Percentiles rank a stretch among this genome's conserved stretches.
Evolutionary conservation across 1,284 basidiomycete genomes (phyloP).

Genomic region (Vanrija pseudolonga): DNA sequence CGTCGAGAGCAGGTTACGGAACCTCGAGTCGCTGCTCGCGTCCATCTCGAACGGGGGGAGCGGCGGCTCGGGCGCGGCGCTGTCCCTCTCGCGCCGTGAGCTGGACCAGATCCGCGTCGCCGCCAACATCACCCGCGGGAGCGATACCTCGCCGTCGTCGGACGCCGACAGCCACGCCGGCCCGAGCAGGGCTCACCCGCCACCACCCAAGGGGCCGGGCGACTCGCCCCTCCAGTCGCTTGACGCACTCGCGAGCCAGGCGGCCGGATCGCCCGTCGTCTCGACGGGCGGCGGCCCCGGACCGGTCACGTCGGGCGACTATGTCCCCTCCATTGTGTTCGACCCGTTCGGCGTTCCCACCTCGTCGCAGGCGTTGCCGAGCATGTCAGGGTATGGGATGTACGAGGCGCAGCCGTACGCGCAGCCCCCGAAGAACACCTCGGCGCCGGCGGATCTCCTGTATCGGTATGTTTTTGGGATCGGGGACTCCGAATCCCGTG

Average conservation of each 20-base stretch:
- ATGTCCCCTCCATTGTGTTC: constrained; percentile 13
- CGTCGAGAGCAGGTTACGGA: constrained; percentile 28
- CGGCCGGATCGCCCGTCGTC: background rate
- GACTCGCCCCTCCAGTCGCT: too few relatives aligned
- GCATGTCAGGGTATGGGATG: constrained; percentile 1
- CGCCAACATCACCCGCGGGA: constrained; percentile 23
- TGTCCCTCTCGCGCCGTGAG: constrained; percentile 22
- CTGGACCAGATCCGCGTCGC: constrained; percentile 27
- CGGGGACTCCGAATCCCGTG: background rate
- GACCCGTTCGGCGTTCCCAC: constrained; percentile 14
- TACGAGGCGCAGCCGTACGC: too few relatives aligned
- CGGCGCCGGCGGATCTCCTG: constrained; percentile 14
- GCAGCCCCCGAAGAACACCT: background rate
- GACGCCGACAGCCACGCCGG: constrained; percentile 5
- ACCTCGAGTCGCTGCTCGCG: constrained; percentile 29
- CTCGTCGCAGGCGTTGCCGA: constrained; percentile 4
- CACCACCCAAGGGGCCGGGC: too few relatives aligned
- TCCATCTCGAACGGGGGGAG: constrained; percentile 20
- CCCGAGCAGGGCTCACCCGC: background rate
- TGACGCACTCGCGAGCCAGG: background rate
- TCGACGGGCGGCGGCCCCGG: background rate
- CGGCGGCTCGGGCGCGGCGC: constrained; percentile 11
- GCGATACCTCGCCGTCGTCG: constrained; percentile 17
- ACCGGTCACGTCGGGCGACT: constrained; percentile 3
- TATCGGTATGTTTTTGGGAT: constrained; percentile 18